Evolutionary conservation across 768 basidiomycete genomes (phyloP), one percentile per base, ranked within the genome.

Genomic region (Goffeauzyma gilvescens): DNA sequence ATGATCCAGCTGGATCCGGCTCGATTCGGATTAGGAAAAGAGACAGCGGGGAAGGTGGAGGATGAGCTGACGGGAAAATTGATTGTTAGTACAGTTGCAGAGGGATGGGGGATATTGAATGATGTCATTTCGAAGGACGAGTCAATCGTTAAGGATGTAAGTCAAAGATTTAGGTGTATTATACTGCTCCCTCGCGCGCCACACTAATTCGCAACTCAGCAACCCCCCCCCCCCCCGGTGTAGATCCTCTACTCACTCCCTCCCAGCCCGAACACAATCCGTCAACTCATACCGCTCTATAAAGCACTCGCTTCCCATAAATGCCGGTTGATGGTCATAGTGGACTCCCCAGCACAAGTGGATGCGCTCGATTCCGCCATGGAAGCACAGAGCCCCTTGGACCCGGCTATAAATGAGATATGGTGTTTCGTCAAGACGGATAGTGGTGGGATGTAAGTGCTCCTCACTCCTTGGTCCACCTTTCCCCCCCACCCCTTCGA

Each of bases 361-460:
- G 63, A 65, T 37, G 72, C 72, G 37, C 56, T 86, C 27, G 76
- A 80, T 51, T 77, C 77, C 58, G 64, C 54, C 20, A 51, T 54
- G 14, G 26, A 53, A 23, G 10, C 38, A 38, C 9, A 38, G 27
- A 10, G 31, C 66, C 66, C 45, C 55, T 53, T 35, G 58, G 50
- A 13, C 63, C 66, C 1, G 66, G 67, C 50, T 7, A 26, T 8
- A 6, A 12, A 12, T 18, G 8, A 9, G 10, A 66, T 57, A 32
- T 86, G 84, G 83, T 78, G 76, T 12, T 86, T 85, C 58, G 69
- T 87, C 45, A 86, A 86, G 50, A 66, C 85, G 26, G 79, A 86
- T 50, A 75, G 75, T 6, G 81, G 79, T 22, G 72, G 75, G 52
- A 75, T 76, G 82, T 84, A 62, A 55, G 78, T 58, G 1, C 7